Evolutionary conservation across 257 asterid genomes (phyloP).

Genomic region (Asclepias syriaca): DNA sequence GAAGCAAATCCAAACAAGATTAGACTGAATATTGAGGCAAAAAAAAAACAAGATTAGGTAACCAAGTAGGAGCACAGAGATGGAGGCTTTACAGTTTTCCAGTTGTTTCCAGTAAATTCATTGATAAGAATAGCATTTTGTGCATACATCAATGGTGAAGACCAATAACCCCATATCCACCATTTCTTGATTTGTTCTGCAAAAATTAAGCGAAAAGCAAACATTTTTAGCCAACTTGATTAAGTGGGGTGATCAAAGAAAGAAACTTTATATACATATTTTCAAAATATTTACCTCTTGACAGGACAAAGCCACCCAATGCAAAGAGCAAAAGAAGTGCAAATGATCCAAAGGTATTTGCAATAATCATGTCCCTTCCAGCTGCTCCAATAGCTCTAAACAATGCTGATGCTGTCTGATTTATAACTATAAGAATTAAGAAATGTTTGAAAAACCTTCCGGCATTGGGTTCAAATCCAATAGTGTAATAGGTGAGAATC

Average conservation of each 20-base stretch:
- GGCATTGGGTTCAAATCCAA: conserved; percentile 63
- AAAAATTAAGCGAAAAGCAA: neutral
- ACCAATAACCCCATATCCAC: conserved; percentile 88
- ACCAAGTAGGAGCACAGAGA: neutral
- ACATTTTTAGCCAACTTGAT: neutral
- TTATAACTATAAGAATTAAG: conserved; percentile 36
- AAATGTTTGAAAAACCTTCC: conserved; percentile 58
- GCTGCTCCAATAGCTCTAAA: conserved; percentile 44
- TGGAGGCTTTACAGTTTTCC: conserved; percentile 47
- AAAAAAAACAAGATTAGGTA: neutral
- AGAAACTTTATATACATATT: neutral
- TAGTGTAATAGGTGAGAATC: conserved; percentile 47
- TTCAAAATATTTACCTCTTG: conserved; percentile 41
- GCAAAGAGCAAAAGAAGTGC: conserved; percentile 42
- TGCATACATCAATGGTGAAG: conserved; percentile 14
- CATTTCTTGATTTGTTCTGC: conserved; percentile 55
- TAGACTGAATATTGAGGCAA: neutral
- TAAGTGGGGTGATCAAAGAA: too few species aligned
- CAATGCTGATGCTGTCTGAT: conserved; percentile 53
- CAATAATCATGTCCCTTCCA: conserved; percentile 34
- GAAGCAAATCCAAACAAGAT: neutral
- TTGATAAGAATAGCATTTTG: conserved; percentile 55
- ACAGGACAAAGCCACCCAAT: conserved; percentile 58
- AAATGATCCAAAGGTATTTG: conserved; percentile 67
- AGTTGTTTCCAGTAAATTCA: conserved; percentile 54